Evolutionary conservation across 148 eudicot genomes (phyloP).

Genomic region (Silene uniflora): DNA sequence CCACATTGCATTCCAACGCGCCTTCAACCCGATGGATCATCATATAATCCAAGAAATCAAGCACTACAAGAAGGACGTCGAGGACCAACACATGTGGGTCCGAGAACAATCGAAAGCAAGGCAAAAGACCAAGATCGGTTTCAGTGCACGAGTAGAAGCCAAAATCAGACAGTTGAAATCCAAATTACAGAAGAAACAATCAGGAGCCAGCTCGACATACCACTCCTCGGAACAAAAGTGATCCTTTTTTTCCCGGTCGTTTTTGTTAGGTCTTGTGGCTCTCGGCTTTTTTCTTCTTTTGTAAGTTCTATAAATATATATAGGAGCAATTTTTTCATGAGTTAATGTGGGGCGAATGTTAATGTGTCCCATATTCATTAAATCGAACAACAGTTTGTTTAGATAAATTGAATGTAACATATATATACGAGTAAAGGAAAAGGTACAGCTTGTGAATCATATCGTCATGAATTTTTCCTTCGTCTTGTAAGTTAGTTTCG

Average conservation of each 20-base stretch:
- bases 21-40: conserved; percentile 73
- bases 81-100: conserved; percentile 66
- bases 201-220: conserved; percentile 28
- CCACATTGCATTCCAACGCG: conserved; percentile 61
- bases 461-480: neutral
- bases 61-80: conserved; percentile 65
- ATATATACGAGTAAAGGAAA: conserved; percentile 30
- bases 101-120: conserved; percentile 63
- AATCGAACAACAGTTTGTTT: conserved; percentile 26
- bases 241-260: neutral
- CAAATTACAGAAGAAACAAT: conserved; percentile 54
- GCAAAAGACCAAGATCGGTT: conserved; percentile 64
- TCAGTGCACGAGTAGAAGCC: conserved; percentile 69
- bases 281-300: conserved; percentile 5
- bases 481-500: neutral
- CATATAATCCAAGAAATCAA: conserved; percentile 89
- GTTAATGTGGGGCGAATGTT: conserved; percentile 21
- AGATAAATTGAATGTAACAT: conserved; percentile 31
- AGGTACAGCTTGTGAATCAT: conserved; percentile 28
- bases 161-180: conserved; percentile 66
- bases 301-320: conserved; percentile 15
- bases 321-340: conserved; percentile 26
- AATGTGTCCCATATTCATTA: conserved; percentile 22
- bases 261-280: too few relatives aligned
- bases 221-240: conserved; percentile 15